These are phyloP conservation scores for Tulasnella sp. DNA, from an alignment of 768 basidiomycete species.

Conservation along the genomic window DNA sequence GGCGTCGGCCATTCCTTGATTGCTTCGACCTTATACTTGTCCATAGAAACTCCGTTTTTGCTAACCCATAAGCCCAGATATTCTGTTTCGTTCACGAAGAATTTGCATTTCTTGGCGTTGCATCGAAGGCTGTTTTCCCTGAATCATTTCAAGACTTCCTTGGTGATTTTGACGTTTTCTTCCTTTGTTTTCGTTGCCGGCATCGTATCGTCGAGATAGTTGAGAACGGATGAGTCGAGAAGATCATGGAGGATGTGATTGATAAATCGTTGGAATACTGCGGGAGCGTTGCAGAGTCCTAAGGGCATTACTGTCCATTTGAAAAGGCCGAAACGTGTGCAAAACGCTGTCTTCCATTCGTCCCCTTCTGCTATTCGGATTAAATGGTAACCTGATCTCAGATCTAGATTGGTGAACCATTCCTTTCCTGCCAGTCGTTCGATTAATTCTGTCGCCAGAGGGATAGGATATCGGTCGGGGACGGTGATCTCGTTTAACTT, in stretches of 20 bases:
- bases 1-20: too few species aligned
- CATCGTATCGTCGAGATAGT: conserved; percentile 27
- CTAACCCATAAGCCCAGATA: too few species aligned
- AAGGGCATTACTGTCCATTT: conserved; percentile 27
- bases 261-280: conserved; percentile 26
- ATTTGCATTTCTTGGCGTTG: too few species aligned
- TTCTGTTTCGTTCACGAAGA: too few species aligned
- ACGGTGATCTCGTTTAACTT: conserved; percentile 23
- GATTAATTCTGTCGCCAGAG: conserved; percentile 21
- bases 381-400: conserved; percentile 25
- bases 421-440: conserved; percentile 21
- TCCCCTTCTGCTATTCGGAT: conserved; percentile 26
- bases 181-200: conserved; percentile 21
- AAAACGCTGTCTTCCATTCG: conserved; percentile 33
- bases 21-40: too few species aligned
- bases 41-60: too few species aligned
- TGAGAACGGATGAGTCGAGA: conserved; percentile 19
- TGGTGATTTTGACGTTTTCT: conserved; percentile 20
- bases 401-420: conserved; percentile 26
- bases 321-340: conserved; percentile 25
- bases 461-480: conserved; percentile 24
- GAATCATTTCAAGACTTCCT: too few species aligned
- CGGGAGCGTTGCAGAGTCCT: conserved; percentile 26
- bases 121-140: too few species aligned
- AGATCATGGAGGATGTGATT: conserved; percentile 25